Evolutionary conservation across 495 filamentous ascomycete genomes (phyloP).

Genomic region (Aspergillus baeticus): DNA sequence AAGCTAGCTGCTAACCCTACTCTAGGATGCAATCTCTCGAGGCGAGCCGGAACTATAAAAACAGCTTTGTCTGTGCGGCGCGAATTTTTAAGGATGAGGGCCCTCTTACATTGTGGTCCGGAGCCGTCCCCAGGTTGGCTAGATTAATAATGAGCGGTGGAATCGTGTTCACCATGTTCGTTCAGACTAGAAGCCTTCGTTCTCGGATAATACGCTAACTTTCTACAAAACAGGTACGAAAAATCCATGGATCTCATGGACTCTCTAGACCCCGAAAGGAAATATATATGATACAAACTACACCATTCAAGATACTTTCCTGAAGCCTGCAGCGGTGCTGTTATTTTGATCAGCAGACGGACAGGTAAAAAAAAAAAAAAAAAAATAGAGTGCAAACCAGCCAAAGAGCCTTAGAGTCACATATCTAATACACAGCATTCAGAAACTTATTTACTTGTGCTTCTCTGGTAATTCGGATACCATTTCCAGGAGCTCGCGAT

Average conservation of each 20-base stretch:
- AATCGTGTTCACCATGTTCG: constrained; percentile 94
- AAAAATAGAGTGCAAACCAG: background rate
- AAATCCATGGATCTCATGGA: constrained; percentile 92
- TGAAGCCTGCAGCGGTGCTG: too few relatives aligned
- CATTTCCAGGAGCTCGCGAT: constrained; percentile 72
- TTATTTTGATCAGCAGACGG: too few relatives aligned
- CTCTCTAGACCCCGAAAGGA: constrained; percentile 74
- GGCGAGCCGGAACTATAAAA: constrained; percentile 77
- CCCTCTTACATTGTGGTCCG: constrained; percentile 88
- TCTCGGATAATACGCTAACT: constrained; percentile 7
- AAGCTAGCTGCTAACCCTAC: constrained; percentile 9
- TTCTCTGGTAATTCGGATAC: constrained; percentile 47
- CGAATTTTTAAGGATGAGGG: constrained; percentile 89
- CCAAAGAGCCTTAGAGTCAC: constrained; percentile 8
- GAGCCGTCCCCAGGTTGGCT: constrained; percentile 80
- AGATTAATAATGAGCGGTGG: constrained; percentile 87
- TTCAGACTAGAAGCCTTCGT: constrained; percentile 4
- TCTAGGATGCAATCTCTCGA: constrained; percentile 94
- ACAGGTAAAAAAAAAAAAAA: too few relatives aligned
- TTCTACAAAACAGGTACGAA: constrained; percentile 66
- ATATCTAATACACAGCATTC: constrained; percentile 20
- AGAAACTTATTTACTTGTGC: constrained; percentile 13
- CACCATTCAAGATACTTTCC: too few relatives aligned
- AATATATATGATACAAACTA: constrained; percentile 64
- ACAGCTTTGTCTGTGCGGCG: constrained; percentile 81